Conservation (phyloP, 441 rosid genomes). For the Isatis lusitanica region DNA sequence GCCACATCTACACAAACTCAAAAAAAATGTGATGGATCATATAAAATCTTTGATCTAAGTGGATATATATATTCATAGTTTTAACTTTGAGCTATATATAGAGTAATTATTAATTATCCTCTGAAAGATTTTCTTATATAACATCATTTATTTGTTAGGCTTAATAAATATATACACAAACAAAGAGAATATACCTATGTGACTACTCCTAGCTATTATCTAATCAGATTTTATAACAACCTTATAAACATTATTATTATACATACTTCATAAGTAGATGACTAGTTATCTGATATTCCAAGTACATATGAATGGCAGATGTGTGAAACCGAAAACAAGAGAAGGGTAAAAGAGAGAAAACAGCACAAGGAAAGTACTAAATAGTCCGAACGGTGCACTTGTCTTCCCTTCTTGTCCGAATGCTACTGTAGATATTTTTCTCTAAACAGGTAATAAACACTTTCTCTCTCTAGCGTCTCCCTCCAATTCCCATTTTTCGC, state of each 20-base stretch:
- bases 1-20: background rate
- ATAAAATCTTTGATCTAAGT: background rate
- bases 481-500: conserved; percentile 29
- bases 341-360: conserved; percentile 17
- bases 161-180: background rate
- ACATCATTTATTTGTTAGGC: background rate
- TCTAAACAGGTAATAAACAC: conserved; percentile 38
- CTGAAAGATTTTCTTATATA: background rate
- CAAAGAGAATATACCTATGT: conserved; percentile 3
- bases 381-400: conserved; percentile 49
- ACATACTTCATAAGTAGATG: background rate
- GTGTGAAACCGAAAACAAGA: conserved; percentile 6
- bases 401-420: conserved; percentile 56
- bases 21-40: background rate
- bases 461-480: conserved; percentile 13
- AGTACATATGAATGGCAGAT: conserved; percentile 21
- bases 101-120: background rate
- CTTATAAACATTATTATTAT: background rate
- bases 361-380: conserved; percentile 24
- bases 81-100: background rate
- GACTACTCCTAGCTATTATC: conserved; percentile 3
- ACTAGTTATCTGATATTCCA: background rate
- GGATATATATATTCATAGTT: background rate
- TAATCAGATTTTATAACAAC: background rate
- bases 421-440: conserved; percentile 51